Conservation (phyloP, 495 filamentous ascomycete genomes). For the Talaromyces nanjingensis region DNA sequence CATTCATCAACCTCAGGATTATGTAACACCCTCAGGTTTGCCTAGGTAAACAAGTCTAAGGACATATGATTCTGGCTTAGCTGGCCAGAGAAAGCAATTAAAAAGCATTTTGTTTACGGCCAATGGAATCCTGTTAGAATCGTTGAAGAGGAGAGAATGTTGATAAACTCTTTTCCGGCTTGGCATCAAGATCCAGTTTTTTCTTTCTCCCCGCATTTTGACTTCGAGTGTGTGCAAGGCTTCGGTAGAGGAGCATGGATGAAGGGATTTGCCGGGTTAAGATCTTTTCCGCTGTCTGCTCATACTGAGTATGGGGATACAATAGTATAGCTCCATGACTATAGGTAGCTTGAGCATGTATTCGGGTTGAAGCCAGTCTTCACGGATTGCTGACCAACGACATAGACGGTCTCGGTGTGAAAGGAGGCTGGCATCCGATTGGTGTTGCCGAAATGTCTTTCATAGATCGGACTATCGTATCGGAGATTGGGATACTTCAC, state of each 20-base stretch:
- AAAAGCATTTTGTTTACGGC: background rate
- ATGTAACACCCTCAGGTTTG: background rate
- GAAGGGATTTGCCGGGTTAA: background rate
- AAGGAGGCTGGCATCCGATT: background rate
- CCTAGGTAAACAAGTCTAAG: background rate
- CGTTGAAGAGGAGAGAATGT: background rate
- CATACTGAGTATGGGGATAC: background rate
- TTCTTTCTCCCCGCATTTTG: constrained; percentile 2
- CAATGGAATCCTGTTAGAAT: background rate
- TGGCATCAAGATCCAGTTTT: background rate
- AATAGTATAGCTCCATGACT: background rate
- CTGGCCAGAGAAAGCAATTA: background rate
- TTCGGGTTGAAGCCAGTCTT: background rate
- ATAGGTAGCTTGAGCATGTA: background rate
- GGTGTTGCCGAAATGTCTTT: background rate
- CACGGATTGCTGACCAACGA: background rate
- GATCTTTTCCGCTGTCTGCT: background rate
- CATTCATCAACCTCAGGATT: background rate
- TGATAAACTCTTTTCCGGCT: constrained; percentile 6
- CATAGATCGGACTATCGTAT: background rate
- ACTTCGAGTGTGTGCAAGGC: background rate
- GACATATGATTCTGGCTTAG: background rate
- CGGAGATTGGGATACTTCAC: background rate
- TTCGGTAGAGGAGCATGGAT: background rate
- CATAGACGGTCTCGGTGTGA: background rate